phyloP scores from a whole-genome alignment of 2,329 filamentous ascomycete genomes.

The Aphanoascus verrucosus region DNA sequence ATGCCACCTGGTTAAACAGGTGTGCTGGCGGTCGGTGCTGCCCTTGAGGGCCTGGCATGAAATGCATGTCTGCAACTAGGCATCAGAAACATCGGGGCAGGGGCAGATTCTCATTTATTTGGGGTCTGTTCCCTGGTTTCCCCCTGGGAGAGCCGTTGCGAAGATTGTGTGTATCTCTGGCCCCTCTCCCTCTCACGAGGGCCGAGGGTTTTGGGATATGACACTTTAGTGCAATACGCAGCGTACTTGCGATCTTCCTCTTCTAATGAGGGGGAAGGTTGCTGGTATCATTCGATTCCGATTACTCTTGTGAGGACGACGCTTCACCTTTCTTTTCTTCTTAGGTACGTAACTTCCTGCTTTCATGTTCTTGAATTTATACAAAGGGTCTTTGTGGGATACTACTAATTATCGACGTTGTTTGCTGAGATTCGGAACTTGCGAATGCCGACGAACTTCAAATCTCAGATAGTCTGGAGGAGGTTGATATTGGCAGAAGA shows the following conservation, averaged over 20 bases:
- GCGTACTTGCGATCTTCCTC: constrained; percentile 47
- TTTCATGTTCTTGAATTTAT: not conserved
- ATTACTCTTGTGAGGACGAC: constrained; percentile 78
- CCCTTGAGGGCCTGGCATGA: constrained; percentile 82
- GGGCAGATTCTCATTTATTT: constrained; percentile 22
- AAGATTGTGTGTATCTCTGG: constrained; percentile 63
- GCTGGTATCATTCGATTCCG: constrained; percentile 73
- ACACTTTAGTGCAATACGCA: constrained; percentile 95
- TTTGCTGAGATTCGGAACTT: not conserved
- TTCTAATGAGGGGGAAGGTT: constrained; percentile 25
- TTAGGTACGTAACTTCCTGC: constrained; percentile 30
- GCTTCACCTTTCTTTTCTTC: constrained; percentile 48
- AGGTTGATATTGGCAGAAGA: too few species aligned
- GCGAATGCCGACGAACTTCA: not conserved
- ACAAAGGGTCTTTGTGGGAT: constrained; percentile 20
- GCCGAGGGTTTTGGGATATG: constrained; percentile 28
- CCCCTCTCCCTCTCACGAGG: constrained; percentile 15
- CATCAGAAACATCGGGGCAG: constrained; percentile 82
- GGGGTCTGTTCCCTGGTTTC: constrained; percentile 28
- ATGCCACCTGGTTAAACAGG: not conserved
- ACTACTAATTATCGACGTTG: constrained; percentile 23
- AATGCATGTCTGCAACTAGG: constrained; percentile 63
- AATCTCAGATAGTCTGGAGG: too few species aligned
- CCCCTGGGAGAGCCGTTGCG: constrained; percentile 89
- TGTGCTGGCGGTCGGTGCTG: constrained; percentile 41